Conservation (phyloP, 2,329 filamentous ascomycete species). For the Colletotrichum sp. region DNA sequence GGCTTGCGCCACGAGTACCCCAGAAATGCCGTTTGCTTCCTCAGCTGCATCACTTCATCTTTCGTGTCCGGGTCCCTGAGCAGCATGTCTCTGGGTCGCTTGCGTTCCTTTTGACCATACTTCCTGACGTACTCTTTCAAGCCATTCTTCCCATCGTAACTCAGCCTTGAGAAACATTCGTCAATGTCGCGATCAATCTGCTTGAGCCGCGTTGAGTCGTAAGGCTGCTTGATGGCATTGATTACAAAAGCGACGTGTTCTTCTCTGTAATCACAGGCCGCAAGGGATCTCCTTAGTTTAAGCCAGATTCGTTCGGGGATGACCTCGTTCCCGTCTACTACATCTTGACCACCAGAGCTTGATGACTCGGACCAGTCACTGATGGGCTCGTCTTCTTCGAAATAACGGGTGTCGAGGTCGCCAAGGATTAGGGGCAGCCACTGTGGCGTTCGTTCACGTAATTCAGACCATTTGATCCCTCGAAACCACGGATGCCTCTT, state of each 20-base stretch:
- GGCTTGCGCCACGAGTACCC: constrained; percentile 83
- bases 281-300: not conserved
- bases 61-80: constrained; percentile 75
- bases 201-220: constrained; percentile 53
- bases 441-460: constrained; percentile 75
- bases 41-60: constrained; percentile 73
- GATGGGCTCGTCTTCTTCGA: constrained; percentile 81
- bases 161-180: constrained; percentile 32
- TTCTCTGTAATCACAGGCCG: not conserved
- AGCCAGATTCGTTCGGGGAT: not conserved
- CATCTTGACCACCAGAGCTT: not conserved
- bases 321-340: not conserved
- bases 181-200: constrained; percentile 56
- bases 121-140: constrained; percentile 56
- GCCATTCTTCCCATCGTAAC: constrained; percentile 40
- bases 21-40: constrained; percentile 84
- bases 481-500: constrained; percentile 88
- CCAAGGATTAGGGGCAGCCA: constrained; percentile 77
- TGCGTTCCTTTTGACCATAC: constrained; percentile 70
- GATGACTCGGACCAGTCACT: constrained; percentile 63
- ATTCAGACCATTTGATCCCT: constrained; percentile 76
- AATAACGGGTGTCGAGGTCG: constrained; percentile 83
- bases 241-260: constrained; percentile 15
- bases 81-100: constrained; percentile 83
- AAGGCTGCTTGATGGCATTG: constrained; percentile 50